Base-by-base conservation (phyloP, 176 grass and related monocot genomes). In the Themeda triandra region DNA sequence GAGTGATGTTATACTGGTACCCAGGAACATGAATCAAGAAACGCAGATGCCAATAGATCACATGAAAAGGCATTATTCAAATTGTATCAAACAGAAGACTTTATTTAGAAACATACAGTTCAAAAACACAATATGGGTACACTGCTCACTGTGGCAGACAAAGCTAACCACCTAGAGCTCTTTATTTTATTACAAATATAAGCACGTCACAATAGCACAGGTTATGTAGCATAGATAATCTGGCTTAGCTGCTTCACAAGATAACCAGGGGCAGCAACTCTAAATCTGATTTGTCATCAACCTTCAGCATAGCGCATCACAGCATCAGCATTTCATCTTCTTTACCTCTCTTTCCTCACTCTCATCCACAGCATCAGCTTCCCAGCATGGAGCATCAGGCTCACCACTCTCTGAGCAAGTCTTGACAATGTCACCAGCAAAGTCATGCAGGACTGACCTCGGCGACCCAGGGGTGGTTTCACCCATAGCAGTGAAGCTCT, bases 201-300 rank as follows among this genome's bases (percentile, higher is more conserved):
- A 9, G 32, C 81, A 79, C 21, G 62, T 13, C 29, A 79, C 39
- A 36, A 18, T 4, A 28, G 60, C 49, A 79, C 14, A 14, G 0
- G 6, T 2, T 44, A 40, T 21, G 12, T 15, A 17, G 21, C 27
- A 58, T 56, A 87, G 62, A 28, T 8, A 83, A 63, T 37, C 54
- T 72, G 80, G 86, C 86, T 83, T 54, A 53, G 73, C 86, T 88
- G 86, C 80, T 88, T 78, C 64, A 63, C 48, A 28, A 48, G 65
- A 67, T 69, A 48, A 80, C 42, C n/a, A 41, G 30, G 18, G 17
- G 72, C 27, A 13, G 8, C 8, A 28, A n/a, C 9, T 32, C 19
- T 12, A 13, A 68, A 69, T 25, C 6, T 31, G 24, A 77, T 3
- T 6, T 24, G 6, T 60, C 21, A 10, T 75, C 35, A 10, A 19